Evolutionary conservation across 148 eudicot species (phyloP).

Genomic region (Vaccinium darrowii): DNA sequence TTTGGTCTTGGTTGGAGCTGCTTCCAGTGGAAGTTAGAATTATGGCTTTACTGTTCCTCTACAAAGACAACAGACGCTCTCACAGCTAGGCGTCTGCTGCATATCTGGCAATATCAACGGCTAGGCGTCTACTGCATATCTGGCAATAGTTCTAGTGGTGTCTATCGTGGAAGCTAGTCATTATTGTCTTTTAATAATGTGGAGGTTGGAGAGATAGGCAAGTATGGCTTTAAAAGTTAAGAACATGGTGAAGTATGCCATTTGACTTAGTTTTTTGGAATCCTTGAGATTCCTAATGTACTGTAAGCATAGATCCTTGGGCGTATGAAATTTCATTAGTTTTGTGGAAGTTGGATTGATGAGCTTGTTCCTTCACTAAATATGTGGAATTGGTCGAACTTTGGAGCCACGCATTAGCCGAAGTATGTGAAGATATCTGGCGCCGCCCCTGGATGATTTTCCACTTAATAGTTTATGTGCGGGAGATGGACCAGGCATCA

Average conservation of each 20-base stretch:
- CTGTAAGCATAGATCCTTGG: neutral
- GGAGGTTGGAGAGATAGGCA: neutral
- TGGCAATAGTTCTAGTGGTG: neutral
- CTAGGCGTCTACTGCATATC: neutral
- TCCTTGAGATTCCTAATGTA: constrained; percentile 5
- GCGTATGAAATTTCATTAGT: neutral
- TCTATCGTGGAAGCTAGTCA: neutral
- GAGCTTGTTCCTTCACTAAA: neutral
- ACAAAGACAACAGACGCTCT: too few species aligned
- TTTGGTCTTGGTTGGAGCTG: neutral
- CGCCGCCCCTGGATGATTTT: constrained; percentile 10
- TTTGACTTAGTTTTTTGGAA: neutral
- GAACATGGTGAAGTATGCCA: neutral
- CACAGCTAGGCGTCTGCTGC: neutral
- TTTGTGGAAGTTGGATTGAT: neutral
- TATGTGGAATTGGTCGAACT: neutral
- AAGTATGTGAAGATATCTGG: neutral
- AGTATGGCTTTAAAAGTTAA: neutral
- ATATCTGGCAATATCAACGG: neutral
- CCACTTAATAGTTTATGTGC: neutral
- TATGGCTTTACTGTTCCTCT: neutral
- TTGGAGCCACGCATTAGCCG: neutral
- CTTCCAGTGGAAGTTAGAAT: neutral
- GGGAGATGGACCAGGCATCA: constrained; percentile 2
- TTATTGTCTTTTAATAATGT: neutral